These are phyloP conservation scores for Marasmius tenuissimus DNA, from an alignment of 1,284 basidiomycete genomes.

Conservation along the genomic window DNA sequence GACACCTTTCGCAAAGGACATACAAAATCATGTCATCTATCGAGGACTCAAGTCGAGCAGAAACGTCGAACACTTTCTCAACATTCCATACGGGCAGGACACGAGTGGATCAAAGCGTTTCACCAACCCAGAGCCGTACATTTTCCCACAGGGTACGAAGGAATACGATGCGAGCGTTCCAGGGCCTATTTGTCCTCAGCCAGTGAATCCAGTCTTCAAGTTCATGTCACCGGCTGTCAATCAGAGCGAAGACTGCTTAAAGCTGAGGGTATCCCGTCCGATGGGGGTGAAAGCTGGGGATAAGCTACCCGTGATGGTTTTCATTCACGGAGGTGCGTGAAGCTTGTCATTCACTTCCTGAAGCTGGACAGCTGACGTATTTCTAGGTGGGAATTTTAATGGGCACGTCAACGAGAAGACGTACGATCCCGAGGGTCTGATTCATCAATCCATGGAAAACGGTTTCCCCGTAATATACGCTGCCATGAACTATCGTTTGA, in stretches of 20 bases:
- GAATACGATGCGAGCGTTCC: background rate
- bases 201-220: background rate
- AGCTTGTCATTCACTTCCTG: background rate
- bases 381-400: background rate
- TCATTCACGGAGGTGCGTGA: constrained; percentile 6
- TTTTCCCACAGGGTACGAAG: background rate
- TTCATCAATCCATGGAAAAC: background rate
- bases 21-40: too few relatives aligned
- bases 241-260: constrained; percentile 8
- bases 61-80: background rate
- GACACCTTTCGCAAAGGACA: too few relatives aligned
- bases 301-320: constrained; percentile 7
- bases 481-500: constrained; percentile 5
- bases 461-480: background rate
- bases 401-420: background rate
- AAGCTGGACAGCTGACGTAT: too few relatives aligned
- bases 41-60: too few relatives aligned
- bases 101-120: background rate
- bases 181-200: background rate
- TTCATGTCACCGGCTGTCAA: background rate
- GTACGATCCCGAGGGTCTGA: constrained; percentile 2
- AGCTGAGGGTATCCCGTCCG: constrained; percentile 4
- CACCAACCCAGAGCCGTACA: background rate
- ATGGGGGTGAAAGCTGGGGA: background rate
- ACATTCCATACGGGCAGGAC: background rate